Conservation (phyloP, 768 basidiomycete species). For the Russula emetica region DNA sequence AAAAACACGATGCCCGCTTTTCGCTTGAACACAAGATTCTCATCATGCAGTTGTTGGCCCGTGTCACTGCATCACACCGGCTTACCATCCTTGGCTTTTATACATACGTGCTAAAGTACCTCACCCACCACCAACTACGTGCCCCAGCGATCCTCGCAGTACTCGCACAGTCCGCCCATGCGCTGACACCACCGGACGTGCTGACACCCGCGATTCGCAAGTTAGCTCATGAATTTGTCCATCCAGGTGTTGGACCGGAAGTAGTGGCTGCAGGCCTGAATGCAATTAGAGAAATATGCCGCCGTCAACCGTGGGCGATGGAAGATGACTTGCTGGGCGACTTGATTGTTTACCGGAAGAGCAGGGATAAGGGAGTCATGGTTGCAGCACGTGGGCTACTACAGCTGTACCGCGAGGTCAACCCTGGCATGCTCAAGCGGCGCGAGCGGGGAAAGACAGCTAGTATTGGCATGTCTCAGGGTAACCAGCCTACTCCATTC, state of each 20-base stretch:
- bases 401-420: conserved; percentile 92
- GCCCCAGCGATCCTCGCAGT: conserved; percentile 91
- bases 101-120: conserved; percentile 92
- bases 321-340: conserved; percentile 91
- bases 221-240: conserved; percentile 92
- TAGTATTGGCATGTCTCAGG: conserved; percentile 64
- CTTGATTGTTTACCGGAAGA: conserved; percentile 91
- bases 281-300: conserved; percentile 89
- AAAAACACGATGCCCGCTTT: conserved; percentile 87
- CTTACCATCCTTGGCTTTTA: conserved; percentile 93
- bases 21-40: conserved; percentile 96
- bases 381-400: conserved; percentile 85
- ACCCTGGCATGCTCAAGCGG: conserved; percentile 86
- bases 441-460: conserved; percentile 92
- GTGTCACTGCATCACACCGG: conserved; percentile 91
- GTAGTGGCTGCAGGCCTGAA: conserved; percentile 97
- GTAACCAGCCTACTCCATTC: conserved; percentile 68
- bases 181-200: conserved; percentile 90
- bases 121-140: conserved; percentile 86
- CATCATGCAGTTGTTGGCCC: conserved; percentile 92
- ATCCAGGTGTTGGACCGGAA: conserved; percentile 93
- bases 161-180: conserved; percentile 92
- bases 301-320: conserved; percentile 95
- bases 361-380: conserved; percentile 88
- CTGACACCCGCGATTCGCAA: conserved; percentile 87